Evolutionary conservation across 352 stramenopile genomes (phyloP).

Genomic region (Phytophthora cactorum): DNA sequence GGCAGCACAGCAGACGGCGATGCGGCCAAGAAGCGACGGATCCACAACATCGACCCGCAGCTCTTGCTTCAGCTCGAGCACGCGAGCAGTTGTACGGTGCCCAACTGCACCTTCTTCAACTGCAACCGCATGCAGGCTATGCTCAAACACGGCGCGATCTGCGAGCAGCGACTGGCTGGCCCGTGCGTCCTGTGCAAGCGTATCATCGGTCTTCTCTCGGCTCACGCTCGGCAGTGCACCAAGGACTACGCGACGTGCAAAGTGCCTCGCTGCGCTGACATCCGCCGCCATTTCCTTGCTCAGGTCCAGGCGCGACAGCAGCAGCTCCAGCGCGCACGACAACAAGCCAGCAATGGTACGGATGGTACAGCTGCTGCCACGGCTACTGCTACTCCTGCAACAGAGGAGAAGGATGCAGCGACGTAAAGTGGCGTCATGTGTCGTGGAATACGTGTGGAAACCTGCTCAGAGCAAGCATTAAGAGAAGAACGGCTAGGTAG

Average conservation of each 20-base stretch:
- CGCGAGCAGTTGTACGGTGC: slow-evolving; percentile 71
- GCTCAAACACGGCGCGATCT: slow-evolving; percentile 90
- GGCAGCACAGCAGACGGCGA: slow-evolving; percentile 54
- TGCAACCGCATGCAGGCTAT: slow-evolving; percentile 89
- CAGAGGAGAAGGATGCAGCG: slow-evolving; percentile 31
- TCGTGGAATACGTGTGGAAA: slow-evolving; percentile 14
- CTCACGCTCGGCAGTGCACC: slow-evolving; percentile 81
- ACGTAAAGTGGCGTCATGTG: slow-evolving; percentile 19
- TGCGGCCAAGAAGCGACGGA: slow-evolving; percentile 92
- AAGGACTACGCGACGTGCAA: slow-evolving; percentile 82
- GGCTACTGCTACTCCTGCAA: slow-evolving; percentile 5
- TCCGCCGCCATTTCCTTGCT: slow-evolving; percentile 83
- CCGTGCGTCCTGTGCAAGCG: slow-evolving; percentile 88
- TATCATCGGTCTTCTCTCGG: slow-evolving; percentile 84
- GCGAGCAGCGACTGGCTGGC: slow-evolving; percentile 79
- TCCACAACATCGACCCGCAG: slow-evolving; percentile 90
- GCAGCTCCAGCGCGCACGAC: slow-evolving; percentile 55
- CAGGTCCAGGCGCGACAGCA: slow-evolving; percentile 81
- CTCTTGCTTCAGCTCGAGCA: slow-evolving; percentile 87
- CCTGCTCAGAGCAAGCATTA: neutral
- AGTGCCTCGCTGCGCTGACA: slow-evolving; percentile 86
- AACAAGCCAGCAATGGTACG: slow-evolving; percentile 29
- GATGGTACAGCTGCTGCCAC: neutral
- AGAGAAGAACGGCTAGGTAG: slow-evolving; percentile 21
- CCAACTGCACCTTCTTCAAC: slow-evolving; percentile 85